phyloP scores from a whole-genome alignment of 208 protist species.

The Leishmania tropica region DNA sequence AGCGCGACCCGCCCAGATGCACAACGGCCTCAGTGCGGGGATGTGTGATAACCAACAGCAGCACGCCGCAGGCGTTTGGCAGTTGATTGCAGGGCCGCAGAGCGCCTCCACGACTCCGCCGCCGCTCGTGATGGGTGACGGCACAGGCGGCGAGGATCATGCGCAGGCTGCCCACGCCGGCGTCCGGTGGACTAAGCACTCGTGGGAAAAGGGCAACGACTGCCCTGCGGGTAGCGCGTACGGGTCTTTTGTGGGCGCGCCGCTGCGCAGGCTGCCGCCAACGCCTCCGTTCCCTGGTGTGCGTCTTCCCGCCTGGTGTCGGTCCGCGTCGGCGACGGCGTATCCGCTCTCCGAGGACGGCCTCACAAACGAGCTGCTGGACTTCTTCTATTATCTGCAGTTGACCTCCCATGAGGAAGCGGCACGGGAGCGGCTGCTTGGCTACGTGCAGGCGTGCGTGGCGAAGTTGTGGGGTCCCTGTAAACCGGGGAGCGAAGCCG shows the following conservation, averaged over 20 bases:
- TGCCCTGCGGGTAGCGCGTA: neutral
- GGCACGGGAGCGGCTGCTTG: slow-evolving; percentile 32
- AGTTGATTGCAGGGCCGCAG: neutral
- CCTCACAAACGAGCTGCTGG: slow-evolving; percentile 47
- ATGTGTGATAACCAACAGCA: neutral
- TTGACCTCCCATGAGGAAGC: slow-evolving; percentile 33
- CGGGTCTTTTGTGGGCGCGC: neutral
- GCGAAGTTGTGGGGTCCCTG: slow-evolving; percentile 28
- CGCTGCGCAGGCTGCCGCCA: neutral
- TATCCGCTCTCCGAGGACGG: slow-evolving; percentile 42
- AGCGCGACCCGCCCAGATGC: neutral
- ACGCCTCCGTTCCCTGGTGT: slow-evolving; percentile 5
- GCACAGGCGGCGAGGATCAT: neutral
- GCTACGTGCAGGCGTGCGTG: slow-evolving; percentile 25
- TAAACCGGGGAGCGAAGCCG: neutral
- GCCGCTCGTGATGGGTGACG: neutral
- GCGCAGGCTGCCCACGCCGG: neutral
- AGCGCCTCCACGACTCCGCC: neutral
- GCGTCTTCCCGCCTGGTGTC: slow-evolving; percentile 17
- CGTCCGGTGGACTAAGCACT: neutral
- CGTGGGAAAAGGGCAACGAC: neutral
- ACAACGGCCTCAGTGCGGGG: neutral
- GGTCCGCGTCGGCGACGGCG: slow-evolving; percentile 7
- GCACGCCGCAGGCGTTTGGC: neutral
- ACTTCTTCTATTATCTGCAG: slow-evolving; percentile 43